These are phyloP conservation scores for Komagataella populi DNA, from an alignment of 805 yeast genomes.

Conservation along the genomic window DNA sequence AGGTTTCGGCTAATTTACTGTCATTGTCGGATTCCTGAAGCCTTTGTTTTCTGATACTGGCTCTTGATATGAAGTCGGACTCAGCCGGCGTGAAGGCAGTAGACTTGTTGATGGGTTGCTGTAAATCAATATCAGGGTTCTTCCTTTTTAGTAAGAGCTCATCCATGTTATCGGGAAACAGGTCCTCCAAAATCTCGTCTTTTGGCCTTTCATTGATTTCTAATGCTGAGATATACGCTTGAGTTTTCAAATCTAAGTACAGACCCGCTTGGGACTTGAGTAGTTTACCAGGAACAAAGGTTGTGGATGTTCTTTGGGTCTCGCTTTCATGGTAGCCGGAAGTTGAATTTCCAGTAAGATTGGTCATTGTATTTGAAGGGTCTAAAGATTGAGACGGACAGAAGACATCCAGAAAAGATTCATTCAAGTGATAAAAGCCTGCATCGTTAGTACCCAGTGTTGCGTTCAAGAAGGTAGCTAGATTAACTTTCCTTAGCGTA, in stretches of 20 bases:
- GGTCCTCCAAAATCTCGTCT: constrained; percentile 55
- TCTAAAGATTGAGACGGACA: constrained; percentile 59
- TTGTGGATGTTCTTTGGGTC: constrained; percentile 8
- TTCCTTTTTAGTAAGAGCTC: constrained; percentile 28
- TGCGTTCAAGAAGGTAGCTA: constrained; percentile 82
- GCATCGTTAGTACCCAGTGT: constrained; percentile 73
- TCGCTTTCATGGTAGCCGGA: constrained; percentile 3
- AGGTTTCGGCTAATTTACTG: constrained; percentile 48
- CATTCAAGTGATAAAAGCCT: constrained; percentile 79
- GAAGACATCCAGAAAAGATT: constrained; percentile 73
- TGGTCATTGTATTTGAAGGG: constrained; percentile 23
- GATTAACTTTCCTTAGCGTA: constrained; percentile 70
- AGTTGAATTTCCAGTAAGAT: constrained; percentile 5
- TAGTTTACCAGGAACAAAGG: constrained; percentile 18
- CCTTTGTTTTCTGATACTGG: constrained; percentile 55
- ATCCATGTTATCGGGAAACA: constrained; percentile 58
- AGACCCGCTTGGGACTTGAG: constrained; percentile 71
- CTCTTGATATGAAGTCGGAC: constrained; percentile 60
- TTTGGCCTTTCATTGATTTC: constrained; percentile 49
- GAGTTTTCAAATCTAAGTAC: constrained; percentile 83
- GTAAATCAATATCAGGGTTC: constrained; percentile 17
- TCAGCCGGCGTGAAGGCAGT: constrained; percentile 58
- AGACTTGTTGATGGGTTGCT: constrained; percentile 16
- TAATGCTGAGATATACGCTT: constrained; percentile 83
- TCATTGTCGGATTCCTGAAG: constrained; percentile 33